Evolutionary conservation across 495 filamentous ascomycete genomes (phyloP).

Genomic region (Aspergillus hancockii): DNA sequence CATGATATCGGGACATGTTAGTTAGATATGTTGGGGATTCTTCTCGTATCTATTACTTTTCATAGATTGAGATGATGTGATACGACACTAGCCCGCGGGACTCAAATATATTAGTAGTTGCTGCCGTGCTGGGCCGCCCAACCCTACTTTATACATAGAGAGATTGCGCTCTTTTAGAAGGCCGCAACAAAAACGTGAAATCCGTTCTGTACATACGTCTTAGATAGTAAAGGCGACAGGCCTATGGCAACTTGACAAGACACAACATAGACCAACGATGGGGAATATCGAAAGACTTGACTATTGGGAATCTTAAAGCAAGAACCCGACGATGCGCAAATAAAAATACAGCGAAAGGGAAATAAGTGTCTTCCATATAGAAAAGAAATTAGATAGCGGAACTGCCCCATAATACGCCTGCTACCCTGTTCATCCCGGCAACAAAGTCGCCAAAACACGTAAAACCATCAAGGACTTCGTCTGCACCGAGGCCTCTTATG

Average conservation of each 20-base stretch:
- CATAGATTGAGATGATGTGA: too few species aligned
- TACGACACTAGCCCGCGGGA: too few species aligned
- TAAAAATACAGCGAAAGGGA: conserved; percentile 16
- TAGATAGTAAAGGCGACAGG: background rate
- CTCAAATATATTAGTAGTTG: too few species aligned
- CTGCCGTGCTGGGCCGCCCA: too few species aligned
- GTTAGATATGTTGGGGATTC: too few species aligned
- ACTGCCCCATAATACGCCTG: conserved; percentile 21
- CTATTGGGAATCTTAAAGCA: conserved; percentile 27
- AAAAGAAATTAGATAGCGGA: conserved; percentile 3
- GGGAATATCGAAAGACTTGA: conserved; percentile 8
- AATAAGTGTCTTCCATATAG: background rate
- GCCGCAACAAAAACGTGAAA: too few species aligned
- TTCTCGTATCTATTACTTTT: too few species aligned
- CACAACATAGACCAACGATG: background rate
- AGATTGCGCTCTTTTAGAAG: too few species aligned
- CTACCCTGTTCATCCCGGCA: conserved; percentile 20
- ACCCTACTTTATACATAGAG: too few species aligned
- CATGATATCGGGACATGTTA: too few species aligned
- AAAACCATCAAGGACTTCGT: conserved; percentile 12
- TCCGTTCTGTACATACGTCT: too few species aligned
- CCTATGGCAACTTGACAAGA: background rate
- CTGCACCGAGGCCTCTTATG: conserved; percentile 23
- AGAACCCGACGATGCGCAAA: conserved; percentile 1
- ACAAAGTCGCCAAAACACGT: conserved; percentile 19